Percentiles rank a stretch among this genome's conserved stretches.
Conservation (phyloP, 495 filamentous ascomycete species). For the Chlorociboria aeruginascens region DNA sequence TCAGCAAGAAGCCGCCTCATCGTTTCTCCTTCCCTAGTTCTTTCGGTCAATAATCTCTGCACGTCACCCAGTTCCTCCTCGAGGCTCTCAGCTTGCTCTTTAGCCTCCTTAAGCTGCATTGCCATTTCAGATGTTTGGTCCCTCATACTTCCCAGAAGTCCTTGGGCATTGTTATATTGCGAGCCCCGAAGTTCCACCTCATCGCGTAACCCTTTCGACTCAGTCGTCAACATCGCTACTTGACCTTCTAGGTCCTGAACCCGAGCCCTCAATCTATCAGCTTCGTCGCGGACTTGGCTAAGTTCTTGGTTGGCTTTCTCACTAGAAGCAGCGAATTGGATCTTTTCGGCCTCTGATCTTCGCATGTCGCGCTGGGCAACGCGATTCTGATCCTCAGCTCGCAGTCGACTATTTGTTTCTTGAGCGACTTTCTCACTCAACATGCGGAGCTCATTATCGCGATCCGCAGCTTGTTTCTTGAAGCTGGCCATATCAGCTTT, state of each 20-base stretch:
- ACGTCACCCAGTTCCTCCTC: constrained; percentile 89
- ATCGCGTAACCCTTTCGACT: constrained; percentile 57
- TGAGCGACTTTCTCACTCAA: constrained; percentile 65
- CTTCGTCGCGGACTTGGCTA: constrained; percentile 54
- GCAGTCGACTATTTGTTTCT: constrained; percentile 57
- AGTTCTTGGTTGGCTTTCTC: constrained; percentile 61
- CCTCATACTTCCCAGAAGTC: constrained; percentile 78
- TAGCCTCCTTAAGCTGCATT: constrained; percentile 88
- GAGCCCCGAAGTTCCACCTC: constrained; percentile 73
- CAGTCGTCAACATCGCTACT: constrained; percentile 46
- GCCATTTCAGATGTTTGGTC: constrained; percentile 80
- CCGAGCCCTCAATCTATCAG: constrained; percentile 46
- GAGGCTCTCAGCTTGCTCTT: constrained; percentile 69
- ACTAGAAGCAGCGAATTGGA: constrained; percentile 56
- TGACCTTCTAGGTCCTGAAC: constrained; percentile 64
- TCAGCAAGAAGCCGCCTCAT: constrained; percentile 86
- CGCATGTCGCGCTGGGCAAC: constrained; percentile 62
- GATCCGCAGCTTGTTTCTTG: constrained; percentile 55
- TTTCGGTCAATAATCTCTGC: constrained; percentile 76
- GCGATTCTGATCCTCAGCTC: constrained; percentile 64
- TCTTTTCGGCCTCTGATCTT: constrained; percentile 61
- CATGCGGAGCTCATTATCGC: constrained; percentile 62
- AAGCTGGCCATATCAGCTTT: constrained; percentile 56
- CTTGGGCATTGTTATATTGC: constrained; percentile 79
- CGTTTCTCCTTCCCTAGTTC: constrained; percentile 89